Conservation (phyloP, 495 filamentous ascomycete species). For the Trichoderma erinaceum region DNA sequence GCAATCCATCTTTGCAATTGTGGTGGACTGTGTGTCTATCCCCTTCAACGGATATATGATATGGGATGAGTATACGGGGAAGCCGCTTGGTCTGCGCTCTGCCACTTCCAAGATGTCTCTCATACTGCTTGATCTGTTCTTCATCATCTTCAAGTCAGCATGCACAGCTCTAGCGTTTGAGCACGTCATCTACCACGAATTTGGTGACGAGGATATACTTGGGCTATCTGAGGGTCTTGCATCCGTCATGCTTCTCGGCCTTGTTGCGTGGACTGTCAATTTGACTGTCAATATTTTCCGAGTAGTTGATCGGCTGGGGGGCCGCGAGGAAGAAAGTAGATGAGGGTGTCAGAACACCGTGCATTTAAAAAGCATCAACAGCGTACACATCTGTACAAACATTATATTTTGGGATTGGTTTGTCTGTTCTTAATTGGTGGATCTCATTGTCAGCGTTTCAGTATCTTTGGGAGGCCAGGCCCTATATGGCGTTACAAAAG, state of each 20-base stretch:
- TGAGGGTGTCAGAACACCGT: background rate
- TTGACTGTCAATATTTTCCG: slow-evolving; percentile 85
- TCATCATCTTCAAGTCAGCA: slow-evolving; percentile 92
- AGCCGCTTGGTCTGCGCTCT: slow-evolving; percentile 80
- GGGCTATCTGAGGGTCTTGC: slow-evolving; percentile 69
- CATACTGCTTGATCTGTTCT: slow-evolving; percentile 85
- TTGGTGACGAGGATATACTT: slow-evolving; percentile 47
- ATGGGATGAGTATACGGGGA: slow-evolving; percentile 91
- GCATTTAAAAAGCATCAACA: background rate
- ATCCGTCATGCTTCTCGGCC: slow-evolving; percentile 71
- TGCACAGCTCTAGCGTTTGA: slow-evolving; percentile 87
- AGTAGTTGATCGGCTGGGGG: slow-evolving; percentile 67
- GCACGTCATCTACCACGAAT: slow-evolving; percentile 63
- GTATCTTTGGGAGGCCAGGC: too few species aligned
- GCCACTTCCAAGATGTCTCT: slow-evolving; percentile 79
- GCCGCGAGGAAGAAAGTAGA: slow-evolving; percentile 37
- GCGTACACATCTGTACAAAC: too few species aligned
- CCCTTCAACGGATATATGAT: slow-evolving; percentile 90
- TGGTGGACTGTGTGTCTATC: slow-evolving; percentile 82
- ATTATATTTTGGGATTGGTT: too few species aligned
- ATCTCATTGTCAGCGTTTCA: too few species aligned
- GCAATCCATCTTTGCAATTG: slow-evolving; percentile 82
- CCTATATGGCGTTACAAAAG: too few species aligned
- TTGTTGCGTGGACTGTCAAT: slow-evolving; percentile 84
- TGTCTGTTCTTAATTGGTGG: too few species aligned